Conservation (phyloP, 2,329 filamentous ascomycete species). For the Hymenoscyphus fructigenus region DNA sequence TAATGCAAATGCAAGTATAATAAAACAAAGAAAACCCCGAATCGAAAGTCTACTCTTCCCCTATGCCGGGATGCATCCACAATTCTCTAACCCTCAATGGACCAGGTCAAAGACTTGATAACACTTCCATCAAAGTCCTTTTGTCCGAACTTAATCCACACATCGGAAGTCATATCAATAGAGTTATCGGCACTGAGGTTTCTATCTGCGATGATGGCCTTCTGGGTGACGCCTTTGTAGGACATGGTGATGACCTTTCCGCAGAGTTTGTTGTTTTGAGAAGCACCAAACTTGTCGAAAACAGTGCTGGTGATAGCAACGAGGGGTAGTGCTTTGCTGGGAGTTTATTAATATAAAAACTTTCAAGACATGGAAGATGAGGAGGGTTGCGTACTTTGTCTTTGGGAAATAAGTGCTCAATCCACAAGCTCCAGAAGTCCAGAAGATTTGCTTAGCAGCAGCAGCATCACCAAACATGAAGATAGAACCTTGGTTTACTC, state of each 20-base stretch:
- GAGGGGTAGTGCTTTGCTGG: background rate
- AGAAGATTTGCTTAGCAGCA: background rate
- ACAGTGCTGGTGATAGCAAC: background rate
- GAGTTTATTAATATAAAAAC: background rate
- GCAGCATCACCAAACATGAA: background rate
- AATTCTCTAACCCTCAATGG: background rate
- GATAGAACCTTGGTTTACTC: background rate
- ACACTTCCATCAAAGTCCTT: background rate
- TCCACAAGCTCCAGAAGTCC: background rate
- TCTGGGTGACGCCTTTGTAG: background rate
- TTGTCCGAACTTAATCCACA: background rate
- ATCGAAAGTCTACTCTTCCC: background rate
- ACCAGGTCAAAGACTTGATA: background rate
- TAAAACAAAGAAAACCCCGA: background rate
- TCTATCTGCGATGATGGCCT: background rate
- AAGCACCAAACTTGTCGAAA: background rate
- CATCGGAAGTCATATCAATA: background rate
- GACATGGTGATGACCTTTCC: background rate
- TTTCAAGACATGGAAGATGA: background rate
- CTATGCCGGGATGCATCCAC: background rate
- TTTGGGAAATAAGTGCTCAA: background rate
- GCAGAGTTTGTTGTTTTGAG: background rate
- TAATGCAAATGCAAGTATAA: background rate
- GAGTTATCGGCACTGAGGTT: background rate
- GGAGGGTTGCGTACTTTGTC: background rate